These are phyloP conservation scores for Rhodamnia rubescens DNA, from an alignment of 345 rosid genomes.

Conservation along the genomic window DNA sequence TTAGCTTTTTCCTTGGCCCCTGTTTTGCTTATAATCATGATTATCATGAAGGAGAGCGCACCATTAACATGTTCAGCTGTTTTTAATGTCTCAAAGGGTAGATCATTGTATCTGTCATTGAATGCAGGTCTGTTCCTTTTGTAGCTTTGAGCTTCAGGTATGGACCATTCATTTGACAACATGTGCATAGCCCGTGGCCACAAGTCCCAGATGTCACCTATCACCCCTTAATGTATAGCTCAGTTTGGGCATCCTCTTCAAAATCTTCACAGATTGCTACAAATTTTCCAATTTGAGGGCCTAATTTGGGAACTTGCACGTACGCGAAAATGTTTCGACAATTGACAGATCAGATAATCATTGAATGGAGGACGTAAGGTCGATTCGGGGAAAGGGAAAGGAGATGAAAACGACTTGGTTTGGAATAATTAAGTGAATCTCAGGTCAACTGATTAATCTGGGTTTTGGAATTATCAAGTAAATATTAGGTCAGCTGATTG, in stretches of 20 bases:
- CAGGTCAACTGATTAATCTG: neutral
- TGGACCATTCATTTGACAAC: slow-evolving; percentile 13
- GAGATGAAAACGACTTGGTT: neutral
- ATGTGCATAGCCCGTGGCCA: neutral
- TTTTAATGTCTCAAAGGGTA: neutral
- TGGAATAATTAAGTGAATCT: neutral
- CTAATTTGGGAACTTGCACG: neutral
- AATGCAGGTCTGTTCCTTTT: neutral
- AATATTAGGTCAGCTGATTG: neutral
- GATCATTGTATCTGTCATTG: neutral
- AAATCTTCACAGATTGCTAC: neutral
- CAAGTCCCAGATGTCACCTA: neutral
- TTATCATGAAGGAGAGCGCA: neutral
- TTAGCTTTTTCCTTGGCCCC: slow-evolving; percentile 1
- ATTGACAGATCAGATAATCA: neutral
- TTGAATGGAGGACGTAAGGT: neutral
- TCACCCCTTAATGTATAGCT: neutral
- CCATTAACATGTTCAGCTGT: neutral
- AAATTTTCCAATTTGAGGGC: neutral
- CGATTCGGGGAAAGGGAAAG: neutral
- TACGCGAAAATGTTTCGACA: neutral
- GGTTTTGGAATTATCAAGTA: neutral
- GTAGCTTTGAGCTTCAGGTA: neutral
- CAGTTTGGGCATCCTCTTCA: neutral
- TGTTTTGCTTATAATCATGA: slow-evolving; percentile 6